Evolutionary conservation across 1,284 basidiomycete genomes (phyloP), one percentile per base, ranked within the genome.

Genomic region (Xanthoconium separans): DNA sequence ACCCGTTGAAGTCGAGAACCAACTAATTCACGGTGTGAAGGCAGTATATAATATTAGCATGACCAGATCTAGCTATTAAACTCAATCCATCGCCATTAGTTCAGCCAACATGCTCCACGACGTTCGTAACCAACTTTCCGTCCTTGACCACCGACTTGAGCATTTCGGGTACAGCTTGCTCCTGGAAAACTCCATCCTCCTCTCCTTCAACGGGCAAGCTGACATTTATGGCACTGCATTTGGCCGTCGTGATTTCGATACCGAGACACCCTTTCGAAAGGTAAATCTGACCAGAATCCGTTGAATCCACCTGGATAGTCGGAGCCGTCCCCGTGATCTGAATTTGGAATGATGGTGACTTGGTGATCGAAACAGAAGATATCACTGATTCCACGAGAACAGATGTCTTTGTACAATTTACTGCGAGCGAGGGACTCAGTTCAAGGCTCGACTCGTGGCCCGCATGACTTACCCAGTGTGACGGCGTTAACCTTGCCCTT

Each of bases 401-500:
- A 4, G 91, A 88, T 0, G 91, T 95, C 74, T 95, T 96, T 46
- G 78, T 83, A 75, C 94, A 97, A 67, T 93, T 93, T 49, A 94
- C 93, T 95, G 64, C 18, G 45, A 53, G 37, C 44, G 33, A 11
- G 33, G n/a, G 15, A 22, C 31, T 57, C 16, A 61, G 52, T 36
- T 39, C 30, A 41, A 34, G 40, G 55, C 46, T 43, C 22, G 51
- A 15, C 31, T 18, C 11, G 50, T 34, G 27, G 18, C 2, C 5
- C 3, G n/a, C 2, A 44, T 24, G 7, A 76, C 86, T 65, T 66
- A 95, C 93, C 82, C 60, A 99, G 76, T 16, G 89, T 93, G 34
- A 99, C 85, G 5, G 95, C 95, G 67, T 99, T 99, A 64, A 95
- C 85, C 76, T 99, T 99, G 68, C 96, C 96, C 68, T 89, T 89